A percentile compares a stretch with the other conserved stretches of the same genome.
Evolutionary conservation across 2,329 filamentous ascomycete species (phyloP).

Genomic region (Ascosphaera pollenicola): DNA sequence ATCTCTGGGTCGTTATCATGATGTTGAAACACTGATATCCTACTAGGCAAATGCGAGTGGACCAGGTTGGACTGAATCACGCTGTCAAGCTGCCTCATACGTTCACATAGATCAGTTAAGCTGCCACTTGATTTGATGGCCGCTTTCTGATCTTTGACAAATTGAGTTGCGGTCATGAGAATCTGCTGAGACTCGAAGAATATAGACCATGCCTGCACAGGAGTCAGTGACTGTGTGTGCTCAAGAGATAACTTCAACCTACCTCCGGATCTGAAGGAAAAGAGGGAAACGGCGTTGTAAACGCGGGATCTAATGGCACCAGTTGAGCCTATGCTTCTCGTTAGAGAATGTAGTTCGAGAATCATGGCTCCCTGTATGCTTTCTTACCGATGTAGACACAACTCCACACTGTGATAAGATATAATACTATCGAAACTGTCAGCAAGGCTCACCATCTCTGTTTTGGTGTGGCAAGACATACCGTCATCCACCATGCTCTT

Average conservation of each 20-base stretch:
- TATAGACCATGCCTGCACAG: conserved; percentile 19
- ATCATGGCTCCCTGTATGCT: too few species aligned
- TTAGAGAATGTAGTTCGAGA: conserved; percentile 13
- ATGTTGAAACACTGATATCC: conserved; percentile 6
- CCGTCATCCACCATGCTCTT: conserved; percentile 27
- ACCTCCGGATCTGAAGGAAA: conserved; percentile 21
- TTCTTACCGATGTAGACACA: conserved; percentile 21
- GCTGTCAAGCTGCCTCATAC: conserved; percentile 20
- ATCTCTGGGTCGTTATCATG: conserved; percentile 13
- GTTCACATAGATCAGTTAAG: conserved; percentile 17
- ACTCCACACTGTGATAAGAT: conserved; percentile 23
- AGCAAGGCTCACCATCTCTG: background rate
- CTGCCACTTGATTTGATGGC: conserved; percentile 14
- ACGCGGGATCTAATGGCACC: conserved; percentile 21
- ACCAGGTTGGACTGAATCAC: conserved; percentile 17
- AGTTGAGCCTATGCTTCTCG: conserved; percentile 11
- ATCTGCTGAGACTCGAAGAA: conserved; percentile 22
- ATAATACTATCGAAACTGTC: conserved; percentile 15
- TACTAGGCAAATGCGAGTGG: conserved; percentile 4
- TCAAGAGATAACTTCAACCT: conserved; percentile 4
- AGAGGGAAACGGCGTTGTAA: conserved; percentile 19
- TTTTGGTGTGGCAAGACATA: conserved; percentile 7
- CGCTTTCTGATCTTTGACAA: conserved; percentile 19
- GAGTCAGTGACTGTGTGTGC: conserved; percentile 5
- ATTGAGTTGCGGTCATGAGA: conserved; percentile 20